Evolutionary conservation across 2,329 filamentous ascomycete genomes (phyloP).

Genomic region (Tricladium varicosporioides): DNA sequence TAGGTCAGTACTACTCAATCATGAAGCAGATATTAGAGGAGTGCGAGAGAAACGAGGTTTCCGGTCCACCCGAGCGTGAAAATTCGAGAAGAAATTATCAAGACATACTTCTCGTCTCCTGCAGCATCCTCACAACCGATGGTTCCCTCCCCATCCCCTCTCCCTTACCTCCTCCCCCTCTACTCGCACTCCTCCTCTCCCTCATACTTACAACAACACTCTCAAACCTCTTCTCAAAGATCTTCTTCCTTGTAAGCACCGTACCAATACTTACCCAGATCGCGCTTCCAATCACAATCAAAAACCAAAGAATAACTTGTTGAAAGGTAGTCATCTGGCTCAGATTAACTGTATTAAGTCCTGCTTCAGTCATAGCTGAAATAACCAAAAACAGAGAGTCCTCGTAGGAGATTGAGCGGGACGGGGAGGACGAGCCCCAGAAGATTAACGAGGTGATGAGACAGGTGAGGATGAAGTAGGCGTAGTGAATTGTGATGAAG

Average conservation of each 20-base stretch:
- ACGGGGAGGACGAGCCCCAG: slow-evolving; percentile 54
- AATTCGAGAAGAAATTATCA: too few species aligned
- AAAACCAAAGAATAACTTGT: slow-evolving; percentile 61
- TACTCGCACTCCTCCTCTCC: slow-evolving; percentile 12
- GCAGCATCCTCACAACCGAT: background rate
- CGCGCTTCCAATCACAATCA: slow-evolving; percentile 64
- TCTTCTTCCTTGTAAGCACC: slow-evolving; percentile 56
- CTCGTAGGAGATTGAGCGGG: slow-evolving; percentile 53
- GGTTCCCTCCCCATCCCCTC: background rate
- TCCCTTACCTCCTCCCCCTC: background rate
- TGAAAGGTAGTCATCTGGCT: slow-evolving; percentile 65
- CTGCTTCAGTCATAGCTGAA: slow-evolving; percentile 65
- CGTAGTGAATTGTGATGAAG: slow-evolving; percentile 64
- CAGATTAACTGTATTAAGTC: slow-evolving; percentile 66
- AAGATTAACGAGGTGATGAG: slow-evolving; percentile 59
- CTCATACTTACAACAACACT: slow-evolving; percentile 43
- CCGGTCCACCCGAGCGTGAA: too few species aligned
- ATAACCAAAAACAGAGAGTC: slow-evolving; percentile 66
- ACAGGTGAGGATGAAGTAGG: slow-evolving; percentile 59
- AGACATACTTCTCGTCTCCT: background rate
- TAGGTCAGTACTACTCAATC: too few species aligned
- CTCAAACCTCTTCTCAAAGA: slow-evolving; percentile 61
- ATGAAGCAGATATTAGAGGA: too few species aligned
- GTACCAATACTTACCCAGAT: slow-evolving; percentile 68
- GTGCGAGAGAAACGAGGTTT: too few species aligned